Evolutionary conservation across 805 yeast genomes (phyloP), one percentile per base, ranked within the genome.

Genomic region (Sugiyamaella valdiviana): DNA sequence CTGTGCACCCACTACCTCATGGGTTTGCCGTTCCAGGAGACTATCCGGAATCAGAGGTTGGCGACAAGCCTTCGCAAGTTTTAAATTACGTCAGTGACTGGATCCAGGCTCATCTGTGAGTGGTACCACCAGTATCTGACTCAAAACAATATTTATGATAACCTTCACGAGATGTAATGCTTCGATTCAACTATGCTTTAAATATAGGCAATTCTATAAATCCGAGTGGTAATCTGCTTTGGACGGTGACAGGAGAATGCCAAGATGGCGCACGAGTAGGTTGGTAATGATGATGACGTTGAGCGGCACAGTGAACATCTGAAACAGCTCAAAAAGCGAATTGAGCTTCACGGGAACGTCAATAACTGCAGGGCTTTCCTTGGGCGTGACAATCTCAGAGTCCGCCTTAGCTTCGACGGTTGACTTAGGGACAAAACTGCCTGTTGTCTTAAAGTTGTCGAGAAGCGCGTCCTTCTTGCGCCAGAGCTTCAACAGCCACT

Each of bases 401-500:
- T 10, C 14, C n/a, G 32, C 9, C 14, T 26, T 4, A 10, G 32
- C 9, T 48, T 45, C 14, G 54, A 56, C 20, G 56, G 56, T 24
- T 14, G 42, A 23, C 20, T 26, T 15, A 9, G 40, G 12, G 2
- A 19, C 39, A 49, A 47, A 82, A 1, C 70, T 54, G 6, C 91
- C 89, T 10, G 69, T 67, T 12, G 68, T 60, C 59, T 78, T 82
- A 58, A 78, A 86, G 15, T 63, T 61, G n/a, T 75, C 80, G 79
- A 93, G 71, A 43, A 83, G 63, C 42, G 64, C 67, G 65, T 93
- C 98, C 64, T 93, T 93, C 54, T 78, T 82, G 16, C 68, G 60
- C 98, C 98, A 93, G 9, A 77, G 67, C 2, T 74, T 65, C 51
- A 71, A 73, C 41, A 93, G 65, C 99, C 99, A 93, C 20, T 74